Conservation (phyloP, 2,329 filamentous ascomycete species). For the Onygenales sp. region DNA sequence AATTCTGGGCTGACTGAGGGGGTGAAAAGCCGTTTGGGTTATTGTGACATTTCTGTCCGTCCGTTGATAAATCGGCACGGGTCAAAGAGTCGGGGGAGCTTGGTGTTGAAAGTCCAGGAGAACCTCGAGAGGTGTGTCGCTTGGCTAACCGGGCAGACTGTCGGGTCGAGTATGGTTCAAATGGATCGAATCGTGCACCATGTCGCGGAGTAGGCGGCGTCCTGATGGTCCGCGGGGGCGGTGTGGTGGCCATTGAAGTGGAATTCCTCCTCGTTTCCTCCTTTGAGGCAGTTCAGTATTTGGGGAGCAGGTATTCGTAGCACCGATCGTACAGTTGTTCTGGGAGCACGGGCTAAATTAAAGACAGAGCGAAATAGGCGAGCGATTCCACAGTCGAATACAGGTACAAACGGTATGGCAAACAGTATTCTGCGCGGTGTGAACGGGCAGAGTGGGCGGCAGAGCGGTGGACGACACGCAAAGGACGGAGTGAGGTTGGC, state of each 20-base stretch:
- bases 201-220: slow-evolving; percentile 37
- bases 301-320: not conserved
- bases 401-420: no score
- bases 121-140: slow-evolving; percentile 20
- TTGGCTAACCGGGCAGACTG: slow-evolving; percentile 31
- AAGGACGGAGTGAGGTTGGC: not conserved
- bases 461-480: not conserved
- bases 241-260: slow-evolving; percentile 33
- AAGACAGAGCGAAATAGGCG: no score
- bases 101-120: slow-evolving; percentile 21
- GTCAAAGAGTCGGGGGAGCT: slow-evolving; percentile 15
- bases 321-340: not conserved
- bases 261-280: not conserved
- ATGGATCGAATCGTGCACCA: slow-evolving; percentile 35
- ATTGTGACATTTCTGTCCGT: slow-evolving; percentile 12
- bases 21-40: slow-evolving; percentile 19
- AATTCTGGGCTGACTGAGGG: slow-evolving; percentile 18
- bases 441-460: not conserved
- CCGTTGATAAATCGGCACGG: slow-evolving; percentile 10
- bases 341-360: no score
- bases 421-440: not conserved
- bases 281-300: not conserved
- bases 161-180: slow-evolving; percentile 30
- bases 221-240: slow-evolving; percentile 30
- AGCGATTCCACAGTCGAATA: no score